phyloP scores from a whole-genome alignment of 2,329 filamentous ascomycete genomes.

The Verticillium alfalfae region DNA sequence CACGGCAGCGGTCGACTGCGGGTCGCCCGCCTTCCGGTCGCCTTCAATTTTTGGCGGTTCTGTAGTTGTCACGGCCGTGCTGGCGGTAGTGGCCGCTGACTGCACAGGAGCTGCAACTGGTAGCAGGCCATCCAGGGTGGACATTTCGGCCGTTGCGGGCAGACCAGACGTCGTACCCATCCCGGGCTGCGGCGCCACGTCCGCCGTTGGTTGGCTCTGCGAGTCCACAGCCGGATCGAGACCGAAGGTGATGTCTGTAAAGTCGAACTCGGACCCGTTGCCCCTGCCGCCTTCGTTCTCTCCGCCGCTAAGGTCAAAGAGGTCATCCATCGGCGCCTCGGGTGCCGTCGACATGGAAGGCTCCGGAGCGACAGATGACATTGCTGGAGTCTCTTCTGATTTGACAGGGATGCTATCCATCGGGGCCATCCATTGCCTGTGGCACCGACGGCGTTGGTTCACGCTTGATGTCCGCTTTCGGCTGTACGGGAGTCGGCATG shows the following conservation, averaged over 20 bases:
- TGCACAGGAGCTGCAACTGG: conserved; percentile 6
- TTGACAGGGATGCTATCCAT: conserved; percentile 21
- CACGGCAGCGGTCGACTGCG: background rate
- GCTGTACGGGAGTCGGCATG: conserved; percentile 14
- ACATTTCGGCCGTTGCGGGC: conserved; percentile 24
- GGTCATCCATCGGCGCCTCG: conserved; percentile 11
- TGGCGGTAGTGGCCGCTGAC: conserved; percentile 1
- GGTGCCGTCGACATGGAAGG: conserved; percentile 11
- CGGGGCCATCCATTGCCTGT: conserved; percentile 14
- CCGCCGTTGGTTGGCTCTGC: conserved; percentile 17
- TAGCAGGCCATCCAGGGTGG: conserved; percentile 17
- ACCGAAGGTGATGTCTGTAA: conserved; percentile 53
- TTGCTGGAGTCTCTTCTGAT: conserved; percentile 2
- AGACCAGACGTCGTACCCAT: conserved; percentile 43
- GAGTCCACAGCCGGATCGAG: conserved; percentile 35
- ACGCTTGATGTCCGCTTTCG: conserved; percentile 14
- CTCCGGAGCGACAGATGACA: conserved; percentile 5
- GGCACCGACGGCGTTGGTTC: conserved; percentile 11
- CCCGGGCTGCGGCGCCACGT: conserved; percentile 24
- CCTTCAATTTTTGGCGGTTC: conserved; percentile 14
- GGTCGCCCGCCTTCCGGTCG: conserved; percentile 19
- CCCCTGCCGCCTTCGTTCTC: conserved; percentile 1
- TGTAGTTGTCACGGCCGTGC: conserved; percentile 1
- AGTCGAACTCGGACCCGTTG: conserved; percentile 32
- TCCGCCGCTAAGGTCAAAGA: conserved; percentile 6